Evolutionary conservation across 2,329 filamentous ascomycete species (phyloP), one percentile per base, ranked within the genome.

Genomic region (Fusarium sp.): DNA sequence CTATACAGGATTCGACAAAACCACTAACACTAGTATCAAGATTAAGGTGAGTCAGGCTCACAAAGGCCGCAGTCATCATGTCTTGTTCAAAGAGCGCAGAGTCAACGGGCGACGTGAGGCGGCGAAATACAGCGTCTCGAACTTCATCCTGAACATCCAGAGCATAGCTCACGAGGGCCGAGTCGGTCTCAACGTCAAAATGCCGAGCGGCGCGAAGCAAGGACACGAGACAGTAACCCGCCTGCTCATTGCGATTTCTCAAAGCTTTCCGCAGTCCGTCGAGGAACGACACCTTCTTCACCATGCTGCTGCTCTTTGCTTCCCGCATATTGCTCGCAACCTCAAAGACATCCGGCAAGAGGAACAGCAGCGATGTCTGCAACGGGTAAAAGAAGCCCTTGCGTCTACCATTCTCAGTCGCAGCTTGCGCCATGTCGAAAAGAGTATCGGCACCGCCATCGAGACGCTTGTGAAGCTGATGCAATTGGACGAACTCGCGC

Each of bases 71-170:
- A 17, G 91, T 92, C 82, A 92, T 90, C 77, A 92, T 85, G 68
- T 91, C 88, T 79, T 90, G 88, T 66, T 92, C 90, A 73, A 92
- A 90, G 33, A 85, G 81, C 27, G 83, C 80, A n/a, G 83, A 81
- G 30, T 91, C 87, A 43, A 84, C 79, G 12, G 84, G 84, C 2
- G 85, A 81, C 4, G 85, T 81, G 54, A 87, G 83, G 37, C 87
- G 87, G 65, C 88, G 87, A 76, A 93, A 93, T 6, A 93, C 88
- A 56, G 90, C 90, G 76, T 92, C 91, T 56, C 87, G 86, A 56
- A 93, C 87, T 79, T 93, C 91, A 76, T 92, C 90, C 76, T 93
- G 91, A 10, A 93, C 89, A 79, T 93, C 91, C 81, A 93, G 85
- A 43, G 91, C 91, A 79, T 91, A 93, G 79, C 90, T 92, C 68